Base-by-base conservation (phyloP, 2,329 filamentous ascomycete genomes). In the Zelopaecilomyces penicillatus region DNA sequence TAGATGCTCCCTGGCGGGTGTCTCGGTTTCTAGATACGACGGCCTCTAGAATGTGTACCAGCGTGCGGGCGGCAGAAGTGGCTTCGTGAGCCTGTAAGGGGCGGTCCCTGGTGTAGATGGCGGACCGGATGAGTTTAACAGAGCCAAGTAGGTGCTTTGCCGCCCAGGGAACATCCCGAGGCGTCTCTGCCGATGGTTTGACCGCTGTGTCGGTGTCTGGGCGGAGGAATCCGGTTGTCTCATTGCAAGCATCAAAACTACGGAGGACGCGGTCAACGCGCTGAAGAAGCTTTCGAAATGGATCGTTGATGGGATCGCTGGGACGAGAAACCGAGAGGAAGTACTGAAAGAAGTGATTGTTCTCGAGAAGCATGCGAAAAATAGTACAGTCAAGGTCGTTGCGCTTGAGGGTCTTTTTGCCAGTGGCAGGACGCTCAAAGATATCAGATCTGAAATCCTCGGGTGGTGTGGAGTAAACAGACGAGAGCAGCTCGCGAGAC, bases 281-380 rank as follows among this genome's bases (percentile, higher is more conserved):
- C 48, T 71, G 69, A 35, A 68, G 64, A 12, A 77, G 67, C 39
- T 66, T 68, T 40, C 68, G 65, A 47, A 76, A 76, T 4, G 65
- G 65, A 48, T 74, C 69, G 35, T 66, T 67, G 31, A 70, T 61
- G 27, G 62, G 60, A 45, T 73, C 71, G 39, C 62, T 58, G 3
- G 73, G 64, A n/a, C 62, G 60, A 43, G 72, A 65, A 6, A 67
- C 61, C 11, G 67, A 65, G 38, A 69, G 64, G 47, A 79, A 73
- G 60, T 75, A 72, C 42, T 72, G 63, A 54, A 78, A 75, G 59
- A 79, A 71, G 35, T 71, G 68, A 55, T 75, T 65, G 52, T 77
- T 76, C 49, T 70, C 65, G 26, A 78, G 61, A 11, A 79, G 64
- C 60, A 79, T 75, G 42, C 70, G 70, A 49, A 75, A 70, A 10